Evolutionary conservation across 306 rosid genomes (phyloP), one percentile per base, ranked within the genome.

Genomic region (Coriaria nepalensis): DNA sequence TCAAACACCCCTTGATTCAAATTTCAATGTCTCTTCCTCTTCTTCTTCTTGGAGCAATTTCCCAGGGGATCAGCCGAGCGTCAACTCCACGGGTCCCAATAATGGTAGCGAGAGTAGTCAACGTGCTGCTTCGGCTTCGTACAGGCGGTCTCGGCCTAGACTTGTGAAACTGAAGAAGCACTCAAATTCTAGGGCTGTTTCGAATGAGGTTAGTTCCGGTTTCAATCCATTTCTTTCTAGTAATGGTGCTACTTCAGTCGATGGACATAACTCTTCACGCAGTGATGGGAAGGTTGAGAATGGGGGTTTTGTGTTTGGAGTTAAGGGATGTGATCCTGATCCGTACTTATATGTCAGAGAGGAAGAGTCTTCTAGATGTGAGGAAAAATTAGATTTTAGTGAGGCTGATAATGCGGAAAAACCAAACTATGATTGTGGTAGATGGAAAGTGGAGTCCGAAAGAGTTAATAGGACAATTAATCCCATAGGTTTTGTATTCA

Each of bases 141-240:
- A 47, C 11, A 71, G 65, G 12, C 59, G 83, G 64, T 20, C 80
- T 35, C 57, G 77, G 62, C 93, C 90, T 13, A 62, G 93, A 57
- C 59, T 81, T 8, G 55, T 15, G 52, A 88, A 88, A 68, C 60
- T 62, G 43, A 77, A 90, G 76, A 84, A 77, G 69, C 71, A 58
- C 12, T 64, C 57, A 14, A 74, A 75, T 78, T 60, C 77, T 13
- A 68, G 70, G 68, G 40, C 67, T 35, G 45, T 62, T 8, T 7
- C 66, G 44, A 47, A 14, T 4, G 76, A 61, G 44, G 58, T 6
- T 15, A 57, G 63, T 35, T 11, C 60, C 34, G 77, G 67, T 40
- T 63, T 65, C 63, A 72, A 76, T 57, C 78, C 78, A 5, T 67
- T 78, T 67, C 54, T 68, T 51, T 37, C 62, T 33, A 75, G 37